Evolutionary conservation across 305 asterid species (phyloP).

Genomic region (Withania somnifera): DNA sequence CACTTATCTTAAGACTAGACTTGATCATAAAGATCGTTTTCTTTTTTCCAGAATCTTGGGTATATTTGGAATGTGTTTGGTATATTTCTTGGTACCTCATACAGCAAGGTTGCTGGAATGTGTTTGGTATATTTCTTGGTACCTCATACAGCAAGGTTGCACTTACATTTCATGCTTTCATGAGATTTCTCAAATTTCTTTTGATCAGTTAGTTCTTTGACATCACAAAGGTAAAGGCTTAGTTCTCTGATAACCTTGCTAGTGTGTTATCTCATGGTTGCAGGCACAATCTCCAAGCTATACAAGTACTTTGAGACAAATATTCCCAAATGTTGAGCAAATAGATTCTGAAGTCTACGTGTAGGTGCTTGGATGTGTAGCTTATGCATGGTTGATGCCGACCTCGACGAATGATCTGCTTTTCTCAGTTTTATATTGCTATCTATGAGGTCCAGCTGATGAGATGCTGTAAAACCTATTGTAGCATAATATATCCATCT

Average conservation of each 20-base stretch:
- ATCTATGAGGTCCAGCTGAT: not conserved
- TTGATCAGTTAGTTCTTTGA: not conserved
- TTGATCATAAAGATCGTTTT: too few relatives aligned
- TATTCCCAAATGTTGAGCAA: constrained; percentile 75
- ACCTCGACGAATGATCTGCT: not conserved
- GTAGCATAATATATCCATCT: not conserved
- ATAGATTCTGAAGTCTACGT: constrained; percentile 68
- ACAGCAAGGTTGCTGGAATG: too few relatives aligned
- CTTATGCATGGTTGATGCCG: not conserved
- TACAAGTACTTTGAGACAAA: constrained; percentile 42
- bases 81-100: not conserved
- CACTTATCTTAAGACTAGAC: not conserved
- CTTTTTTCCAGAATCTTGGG: not conserved
- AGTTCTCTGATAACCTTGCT: not conserved
- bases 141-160: not conserved
- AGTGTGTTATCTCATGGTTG: constrained; percentile 1
- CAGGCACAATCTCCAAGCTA: constrained; percentile 69
- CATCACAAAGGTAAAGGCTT: not conserved
- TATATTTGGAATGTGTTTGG: not conserved
- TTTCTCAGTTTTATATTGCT: not conserved
- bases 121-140: not conserved
- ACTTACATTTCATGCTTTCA: not conserved
- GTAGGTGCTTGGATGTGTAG: too few relatives aligned
- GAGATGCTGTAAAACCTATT: not conserved
- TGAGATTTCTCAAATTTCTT: not conserved